A percentile compares a stretch with the other conserved stretches of the same genome.
Evolutionary conservation across 495 filamentous ascomycete genomes (phyloP).

Genomic region (Geopyxis carbonaria): DNA sequence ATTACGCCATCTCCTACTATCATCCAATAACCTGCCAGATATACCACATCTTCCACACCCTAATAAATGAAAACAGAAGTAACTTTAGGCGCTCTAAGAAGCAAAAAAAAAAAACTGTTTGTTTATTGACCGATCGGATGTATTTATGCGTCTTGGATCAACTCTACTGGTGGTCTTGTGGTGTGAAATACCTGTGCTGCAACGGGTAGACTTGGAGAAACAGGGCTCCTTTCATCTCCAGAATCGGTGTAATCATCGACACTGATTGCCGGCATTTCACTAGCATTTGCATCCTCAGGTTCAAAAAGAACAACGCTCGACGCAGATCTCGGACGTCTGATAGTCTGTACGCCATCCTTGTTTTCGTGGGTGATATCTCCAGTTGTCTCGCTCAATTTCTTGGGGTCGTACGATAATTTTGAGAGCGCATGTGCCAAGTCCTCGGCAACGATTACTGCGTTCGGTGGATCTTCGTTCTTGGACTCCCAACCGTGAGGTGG

Average conservation of each 20-base stretch:
- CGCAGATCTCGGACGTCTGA: slow-evolving; percentile 27
- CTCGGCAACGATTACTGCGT: slow-evolving; percentile 80
- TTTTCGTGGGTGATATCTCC: slow-evolving; percentile 2
- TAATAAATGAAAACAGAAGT: too few species aligned
- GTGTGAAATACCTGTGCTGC: slow-evolving; percentile 45
- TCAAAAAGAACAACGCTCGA: slow-evolving; percentile 31
- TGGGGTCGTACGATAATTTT: slow-evolving; percentile 32
- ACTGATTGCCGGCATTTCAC: slow-evolving; percentile 58
- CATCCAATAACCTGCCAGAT: too few species aligned
- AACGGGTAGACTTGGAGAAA: slow-evolving; percentile 33
- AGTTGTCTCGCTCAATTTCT: not conserved
- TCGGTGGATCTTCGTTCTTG: slow-evolving; percentile 75
- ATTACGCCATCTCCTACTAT: too few species aligned
- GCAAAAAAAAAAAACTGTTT: too few species aligned
- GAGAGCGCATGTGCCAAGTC: slow-evolving; percentile 71
- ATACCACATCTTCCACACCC: too few species aligned
- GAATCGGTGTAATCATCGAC: slow-evolving; percentile 73
- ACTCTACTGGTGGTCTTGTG: slow-evolving; percentile 67
- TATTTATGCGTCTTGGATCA: too few species aligned
- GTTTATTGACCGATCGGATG: too few species aligned
- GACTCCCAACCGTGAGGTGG: slow-evolving; percentile 91
- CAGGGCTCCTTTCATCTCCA: slow-evolving; percentile 31
- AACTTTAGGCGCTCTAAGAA: too few species aligned
- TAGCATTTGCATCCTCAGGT: slow-evolving; percentile 12
- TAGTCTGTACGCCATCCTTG: slow-evolving; percentile 11